These are phyloP conservation scores for Zychaea mexicana DNA, from an alignment of 371 early-diverging fungal species.

Conservation along the genomic window DNA sequence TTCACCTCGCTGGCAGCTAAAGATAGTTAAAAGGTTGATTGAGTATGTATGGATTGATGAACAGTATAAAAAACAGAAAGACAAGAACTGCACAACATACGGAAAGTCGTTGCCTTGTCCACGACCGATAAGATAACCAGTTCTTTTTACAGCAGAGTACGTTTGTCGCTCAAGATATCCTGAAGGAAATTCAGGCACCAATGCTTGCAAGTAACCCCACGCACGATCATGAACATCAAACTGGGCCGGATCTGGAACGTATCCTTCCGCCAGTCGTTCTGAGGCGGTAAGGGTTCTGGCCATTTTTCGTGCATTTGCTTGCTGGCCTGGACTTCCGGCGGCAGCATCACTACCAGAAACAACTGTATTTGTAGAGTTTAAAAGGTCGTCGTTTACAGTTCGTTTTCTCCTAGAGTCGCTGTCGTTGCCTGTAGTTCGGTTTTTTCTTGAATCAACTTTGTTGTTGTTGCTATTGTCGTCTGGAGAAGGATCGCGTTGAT, in stretches of 20 bases:
- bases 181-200: conserved; percentile 32
- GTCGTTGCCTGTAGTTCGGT: not conserved
- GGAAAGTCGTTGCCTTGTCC: conserved; percentile 62
- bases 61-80: not conserved
- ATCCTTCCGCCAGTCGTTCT: not conserved
- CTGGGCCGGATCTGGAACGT: conserved; percentile 18
- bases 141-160: conserved; percentile 30
- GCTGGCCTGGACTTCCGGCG: too few relatives aligned
- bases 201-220: conserved; percentile 60
- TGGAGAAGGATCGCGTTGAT: not conserved
- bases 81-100: conserved; percentile 28
- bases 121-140: conserved; percentile 75
- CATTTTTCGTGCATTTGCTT: not conserved
- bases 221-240: conserved; percentile 34
- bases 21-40: conserved; percentile 5
- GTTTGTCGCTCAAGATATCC: conserved; percentile 22
- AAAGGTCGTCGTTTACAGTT: not conserved
- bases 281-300: not conserved
- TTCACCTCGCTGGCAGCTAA: conserved; percentile 17
- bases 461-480: too few relatives aligned
- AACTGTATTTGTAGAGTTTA: too few relatives aligned
- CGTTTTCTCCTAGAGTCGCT: too few relatives aligned
- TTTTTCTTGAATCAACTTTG: too few relatives aligned
- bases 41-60: not conserved
- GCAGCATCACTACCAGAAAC: too few relatives aligned